Percentiles rank a stretch among this genome's conserved stretches.
These are phyloP conservation scores for Syncephalastrum racemosum DNA, from an alignment of 371 early-diverging fungal genomes.

Conservation along the genomic window DNA sequence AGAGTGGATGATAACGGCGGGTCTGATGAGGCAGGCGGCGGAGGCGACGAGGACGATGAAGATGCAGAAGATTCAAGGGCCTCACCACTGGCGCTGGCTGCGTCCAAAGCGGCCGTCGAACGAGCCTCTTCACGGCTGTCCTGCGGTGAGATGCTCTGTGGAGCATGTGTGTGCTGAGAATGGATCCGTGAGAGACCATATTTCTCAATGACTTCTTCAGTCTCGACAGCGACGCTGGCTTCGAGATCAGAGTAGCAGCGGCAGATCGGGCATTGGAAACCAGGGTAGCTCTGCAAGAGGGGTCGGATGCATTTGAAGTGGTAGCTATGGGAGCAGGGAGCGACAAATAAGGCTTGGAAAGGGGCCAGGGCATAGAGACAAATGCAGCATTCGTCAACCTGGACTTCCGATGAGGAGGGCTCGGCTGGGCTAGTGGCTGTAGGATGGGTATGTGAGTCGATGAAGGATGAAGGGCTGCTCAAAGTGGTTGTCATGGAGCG, in stretches of 20 bases:
- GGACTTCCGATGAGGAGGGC: conserved; percentile 5
- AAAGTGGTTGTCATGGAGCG: conserved; percentile 13
- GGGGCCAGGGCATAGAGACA: conserved; percentile 88
- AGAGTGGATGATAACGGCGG: too few relatives aligned
- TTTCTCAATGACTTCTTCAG: conserved; percentile 49
- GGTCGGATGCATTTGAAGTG: conserved; percentile 93
- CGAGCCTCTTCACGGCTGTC: neutral
- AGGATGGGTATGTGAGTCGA: conserved; percentile 6
- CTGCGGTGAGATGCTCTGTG: neutral
- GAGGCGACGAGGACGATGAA: too few relatives aligned
- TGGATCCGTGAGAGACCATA: conserved; percentile 21
- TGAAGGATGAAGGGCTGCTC: conserved; percentile 5
- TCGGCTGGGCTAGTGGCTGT: conserved; percentile 8
- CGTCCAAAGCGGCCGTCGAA: neutral
- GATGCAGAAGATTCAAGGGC: neutral
- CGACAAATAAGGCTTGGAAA: conserved; percentile 91
- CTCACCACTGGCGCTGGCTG: neutral
- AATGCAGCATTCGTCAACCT: conserved; percentile 87
- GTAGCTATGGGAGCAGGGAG: conserved; percentile 94
- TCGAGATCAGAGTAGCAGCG: conserved; percentile 92
- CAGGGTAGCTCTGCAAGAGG: conserved; percentile 70
- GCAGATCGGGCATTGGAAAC: conserved; percentile 93
- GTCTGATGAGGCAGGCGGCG: too few relatives aligned
- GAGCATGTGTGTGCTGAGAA: neutral
- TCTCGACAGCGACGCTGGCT: conserved; percentile 78